Evolutionary conservation across 2,329 filamentous ascomycete genomes (phyloP), one percentile per base, ranked within the genome.

Genomic region (Monosporascus sp.): DNA sequence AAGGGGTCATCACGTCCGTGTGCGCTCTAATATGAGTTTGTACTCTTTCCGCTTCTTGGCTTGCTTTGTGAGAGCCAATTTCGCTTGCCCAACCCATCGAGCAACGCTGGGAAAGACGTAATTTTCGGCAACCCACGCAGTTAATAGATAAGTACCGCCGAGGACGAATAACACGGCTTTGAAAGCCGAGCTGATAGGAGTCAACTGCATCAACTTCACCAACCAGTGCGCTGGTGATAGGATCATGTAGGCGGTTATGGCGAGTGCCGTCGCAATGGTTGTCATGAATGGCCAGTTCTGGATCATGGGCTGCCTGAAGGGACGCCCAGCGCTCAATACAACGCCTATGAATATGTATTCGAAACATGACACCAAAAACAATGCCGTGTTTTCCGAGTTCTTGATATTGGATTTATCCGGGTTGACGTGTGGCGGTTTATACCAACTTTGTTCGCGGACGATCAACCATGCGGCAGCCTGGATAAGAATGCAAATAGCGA

Each of bases 271-370:
- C 9, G 83, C 68, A 54, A 97, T 87, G 0, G 91, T 94, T 6
- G 82, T 74, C 37, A 95, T 83, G 65, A 97, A 97, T 0, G 93
- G 94, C 66, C 88, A 82, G 66, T 99, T 99, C 54, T 87, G 80
- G 18, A 76, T 76, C 75, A 91, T 90, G 17, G 83, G 81, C 62
- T 94, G 88, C 51, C 94, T 81, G 73, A 96, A 99, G 1, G 94
- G 94, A 36, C 83, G 85, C 1, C 94, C 95, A n/a, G 94, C 90
- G 62, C 88, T 96, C 31, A 99, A 78, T 1, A 97, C 88, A 39
- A 97, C 80, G 4, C 90, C 94, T 0, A 90, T 89, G 22, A 97
- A 78, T 38, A 96, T 95, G 69, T 99, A 99, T 68, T 97, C 92
- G 65, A 92, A 97, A 68, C 91, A 97, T 2, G 89, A 95, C 5